Percentiles rank a stretch among this genome's conserved stretches.
phyloP scores from a whole-genome alignment of 495 filamentous ascomycete genomes.

The Saxispiralis lemnorum region DNA sequence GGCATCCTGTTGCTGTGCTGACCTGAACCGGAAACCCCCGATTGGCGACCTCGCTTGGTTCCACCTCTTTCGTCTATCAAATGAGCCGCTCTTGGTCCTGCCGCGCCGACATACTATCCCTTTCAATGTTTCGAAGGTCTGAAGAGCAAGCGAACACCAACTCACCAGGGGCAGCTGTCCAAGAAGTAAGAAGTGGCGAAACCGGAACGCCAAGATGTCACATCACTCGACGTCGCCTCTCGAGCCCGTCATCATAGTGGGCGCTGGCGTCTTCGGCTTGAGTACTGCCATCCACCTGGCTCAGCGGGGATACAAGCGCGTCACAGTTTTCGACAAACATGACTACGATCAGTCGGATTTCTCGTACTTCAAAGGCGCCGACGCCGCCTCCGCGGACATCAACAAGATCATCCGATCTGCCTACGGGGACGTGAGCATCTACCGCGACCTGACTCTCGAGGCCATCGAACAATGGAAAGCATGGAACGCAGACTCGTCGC shows the following conservation, averaged over 20 bases:
- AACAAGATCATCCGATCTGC: conserved; percentile 41
- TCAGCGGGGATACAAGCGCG: conserved; percentile 26
- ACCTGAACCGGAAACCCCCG: no score
- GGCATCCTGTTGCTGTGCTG: no score
- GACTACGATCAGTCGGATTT: conserved; percentile 3
- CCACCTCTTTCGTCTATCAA: no score
- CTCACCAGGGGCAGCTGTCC: no score
- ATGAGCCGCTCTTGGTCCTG: no score
- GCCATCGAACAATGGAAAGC: conserved; percentile 4
- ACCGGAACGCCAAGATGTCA: no score
- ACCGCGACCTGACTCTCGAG: conserved; percentile 32
- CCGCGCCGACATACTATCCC: no score
- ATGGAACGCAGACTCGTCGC: conserved; percentile 3
- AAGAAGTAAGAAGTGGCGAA: no score
- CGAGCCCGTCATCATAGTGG: conserved; percentile 13
- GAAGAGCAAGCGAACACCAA: no score
- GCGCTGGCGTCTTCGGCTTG: conserved; percentile 33
- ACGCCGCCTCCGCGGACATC: conserved; percentile 33
- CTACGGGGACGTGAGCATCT: conserved; percentile 36
- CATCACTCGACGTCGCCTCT: no score
- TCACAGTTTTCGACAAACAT: conserved; percentile 22
- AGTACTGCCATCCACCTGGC: conserved; percentile 34
- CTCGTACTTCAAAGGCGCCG: conserved; percentile 2
- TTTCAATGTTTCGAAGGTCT: no score
- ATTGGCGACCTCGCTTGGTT: no score